These are phyloP conservation scores for Alternaria arbusti DNA, from an alignment of 2,329 filamentous ascomycete species.

Conservation along the genomic window DNA sequence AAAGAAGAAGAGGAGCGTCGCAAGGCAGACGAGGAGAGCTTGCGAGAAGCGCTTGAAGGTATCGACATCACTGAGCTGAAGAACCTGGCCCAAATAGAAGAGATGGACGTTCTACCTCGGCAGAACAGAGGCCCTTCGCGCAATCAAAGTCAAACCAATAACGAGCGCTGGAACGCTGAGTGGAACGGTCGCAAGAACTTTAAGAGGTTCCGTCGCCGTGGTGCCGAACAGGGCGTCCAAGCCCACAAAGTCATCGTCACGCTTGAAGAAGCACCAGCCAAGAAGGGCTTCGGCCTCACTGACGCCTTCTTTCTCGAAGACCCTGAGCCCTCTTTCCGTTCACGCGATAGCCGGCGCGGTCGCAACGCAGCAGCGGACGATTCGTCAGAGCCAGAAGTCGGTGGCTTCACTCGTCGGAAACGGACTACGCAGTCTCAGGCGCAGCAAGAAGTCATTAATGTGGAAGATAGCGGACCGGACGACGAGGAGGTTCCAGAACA, in stretches of 20 bases:
- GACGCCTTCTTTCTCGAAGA: conserved; percentile 76
- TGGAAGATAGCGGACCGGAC: conserved; percentile 41
- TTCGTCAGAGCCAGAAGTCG: conserved; percentile 36
- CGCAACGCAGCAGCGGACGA: conserved; percentile 16
- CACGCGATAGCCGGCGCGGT: conserved; percentile 15
- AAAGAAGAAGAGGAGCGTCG: conserved; percentile 61
- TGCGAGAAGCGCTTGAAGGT: conserved; percentile 63
- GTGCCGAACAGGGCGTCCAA: conserved; percentile 47
- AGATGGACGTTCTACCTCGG: conserved; percentile 68
- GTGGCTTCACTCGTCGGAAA: conserved; percentile 38
- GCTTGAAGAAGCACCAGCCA: conserved; percentile 70
- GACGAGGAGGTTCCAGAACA: conserved; percentile 29
- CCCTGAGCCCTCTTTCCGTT: conserved; percentile 23
- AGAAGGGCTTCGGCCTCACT: conserved; percentile 74
- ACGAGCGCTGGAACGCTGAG: conserved; percentile 78
- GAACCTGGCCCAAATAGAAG: conserved; percentile 76
- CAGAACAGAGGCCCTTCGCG: conserved; percentile 29
- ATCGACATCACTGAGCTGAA: conserved; percentile 76
- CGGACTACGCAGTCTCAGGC: conserved; percentile 7
- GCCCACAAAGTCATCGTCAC: conserved; percentile 69
- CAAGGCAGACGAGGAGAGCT: conserved; percentile 67
- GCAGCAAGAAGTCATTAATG: conserved; percentile 30
- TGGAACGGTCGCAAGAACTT: conserved; percentile 98
- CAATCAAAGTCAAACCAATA: conserved; percentile 40
- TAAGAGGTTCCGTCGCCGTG: conserved; percentile 76